Percentiles rank a stretch among this genome's conserved stretches.
Evolutionary conservation across 169 alveolate genomes (phyloP).

Genomic region (Ichthyophthirius multifiliis): DNA sequence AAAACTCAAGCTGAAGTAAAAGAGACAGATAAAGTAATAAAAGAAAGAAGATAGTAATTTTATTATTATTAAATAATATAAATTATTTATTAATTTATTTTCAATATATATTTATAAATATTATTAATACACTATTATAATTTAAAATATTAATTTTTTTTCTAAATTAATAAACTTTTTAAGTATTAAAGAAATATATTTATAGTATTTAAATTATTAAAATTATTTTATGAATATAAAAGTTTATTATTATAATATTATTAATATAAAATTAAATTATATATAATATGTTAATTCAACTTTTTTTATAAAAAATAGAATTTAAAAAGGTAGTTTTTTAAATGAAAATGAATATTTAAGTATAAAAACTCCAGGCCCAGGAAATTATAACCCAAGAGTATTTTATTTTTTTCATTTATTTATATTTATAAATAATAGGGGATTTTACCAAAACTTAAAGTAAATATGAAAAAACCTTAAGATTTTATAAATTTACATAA

Average conservation of each 20-base stretch:
- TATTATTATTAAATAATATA: too few relatives aligned
- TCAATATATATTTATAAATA: too few relatives aligned
- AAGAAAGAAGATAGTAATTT: constrained; percentile 1
- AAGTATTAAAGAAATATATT: too few relatives aligned
- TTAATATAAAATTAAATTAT: too few relatives aligned
- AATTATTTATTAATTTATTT: too few relatives aligned
- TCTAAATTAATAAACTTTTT: too few relatives aligned
- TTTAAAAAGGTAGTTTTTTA: neutral
- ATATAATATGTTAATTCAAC: neutral
- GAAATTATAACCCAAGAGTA: constrained; percentile 16
- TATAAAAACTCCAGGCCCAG: constrained; percentile 10
- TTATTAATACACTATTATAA: too few relatives aligned
- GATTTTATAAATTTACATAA: constrained; percentile 25
- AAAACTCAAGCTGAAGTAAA: constrained; percentile 34
- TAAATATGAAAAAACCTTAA: constrained; percentile 6
- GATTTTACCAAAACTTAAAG: constrained; percentile 10
- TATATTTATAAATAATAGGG: neutral
- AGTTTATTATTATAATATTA: too few relatives aligned
- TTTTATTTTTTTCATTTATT: neutral
- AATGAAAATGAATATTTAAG: neutral
- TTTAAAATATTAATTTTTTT: too few relatives aligned
- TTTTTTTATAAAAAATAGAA: neutral
- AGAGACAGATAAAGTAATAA: constrained; percentile 13
- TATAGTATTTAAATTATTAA: too few relatives aligned
- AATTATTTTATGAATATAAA: too few relatives aligned